phyloP scores from a whole-genome alignment of 2,329 filamentous ascomycete species.

The Cercospora sp. region DNA sequence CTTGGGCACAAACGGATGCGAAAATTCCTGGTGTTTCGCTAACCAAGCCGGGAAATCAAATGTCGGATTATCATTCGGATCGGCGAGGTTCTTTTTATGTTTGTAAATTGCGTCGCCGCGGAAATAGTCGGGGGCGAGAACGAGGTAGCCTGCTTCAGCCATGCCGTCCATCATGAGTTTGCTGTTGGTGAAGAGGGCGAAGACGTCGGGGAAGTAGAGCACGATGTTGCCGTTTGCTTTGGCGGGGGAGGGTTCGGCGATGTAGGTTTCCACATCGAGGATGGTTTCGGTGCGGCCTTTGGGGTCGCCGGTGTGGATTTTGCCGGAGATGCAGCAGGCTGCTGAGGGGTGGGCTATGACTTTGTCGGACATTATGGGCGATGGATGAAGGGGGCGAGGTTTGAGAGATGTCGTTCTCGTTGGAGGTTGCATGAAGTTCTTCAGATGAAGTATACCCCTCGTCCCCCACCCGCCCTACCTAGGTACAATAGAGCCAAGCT shows the following conservation, averaged over 20 bases:
- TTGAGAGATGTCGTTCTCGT: neutral
- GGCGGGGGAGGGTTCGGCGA: slow-evolving; percentile 17
- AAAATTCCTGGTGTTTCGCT: slow-evolving; percentile 48
- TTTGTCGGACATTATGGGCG: neutral
- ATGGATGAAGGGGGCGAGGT: neutral
- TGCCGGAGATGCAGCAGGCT: slow-evolving; percentile 28
- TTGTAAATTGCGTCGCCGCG: slow-evolving; percentile 27
- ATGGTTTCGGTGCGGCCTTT: slow-evolving; percentile 24
- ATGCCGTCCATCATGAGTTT: slow-evolving; percentile 29
- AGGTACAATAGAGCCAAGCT: neutral
- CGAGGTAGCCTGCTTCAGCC: slow-evolving; percentile 27
- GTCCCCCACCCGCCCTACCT: neutral
- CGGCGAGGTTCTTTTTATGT: slow-evolving; percentile 18
- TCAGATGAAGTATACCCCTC: neutral
- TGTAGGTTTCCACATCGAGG: slow-evolving; percentile 29
- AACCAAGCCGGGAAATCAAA: slow-evolving; percentile 55
- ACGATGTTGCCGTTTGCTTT: slow-evolving; percentile 28
- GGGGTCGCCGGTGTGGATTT: slow-evolving; percentile 27
- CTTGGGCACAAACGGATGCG: slow-evolving; percentile 46
- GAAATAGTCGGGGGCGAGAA: slow-evolving; percentile 30
- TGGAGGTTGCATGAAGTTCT: neutral
- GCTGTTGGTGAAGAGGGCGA: slow-evolving; percentile 29
- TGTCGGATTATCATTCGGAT: slow-evolving; percentile 38
- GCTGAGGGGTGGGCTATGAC: slow-evolving; percentile 17
- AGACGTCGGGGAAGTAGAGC: slow-evolving; percentile 30